Conservation (phyloP, 371 early-diverging fungal genomes). For the Apophysomyces elegans region DNA sequence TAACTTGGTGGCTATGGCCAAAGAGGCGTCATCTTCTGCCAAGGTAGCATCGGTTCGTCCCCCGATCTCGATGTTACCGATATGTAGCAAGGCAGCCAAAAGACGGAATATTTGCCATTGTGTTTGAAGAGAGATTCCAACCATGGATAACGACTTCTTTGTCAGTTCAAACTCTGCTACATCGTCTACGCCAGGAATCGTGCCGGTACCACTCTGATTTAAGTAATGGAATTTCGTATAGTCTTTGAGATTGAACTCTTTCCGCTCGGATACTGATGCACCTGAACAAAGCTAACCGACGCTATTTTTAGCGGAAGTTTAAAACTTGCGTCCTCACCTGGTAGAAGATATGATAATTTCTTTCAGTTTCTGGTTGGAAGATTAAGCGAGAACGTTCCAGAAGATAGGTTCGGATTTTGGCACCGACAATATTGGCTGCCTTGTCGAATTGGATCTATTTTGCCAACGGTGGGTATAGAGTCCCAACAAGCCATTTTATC, state of each 20-base stretch:
- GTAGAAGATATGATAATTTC: constrained; percentile 99
- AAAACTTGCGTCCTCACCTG: constrained; percentile 49
- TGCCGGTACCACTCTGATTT: constrained; percentile 83
- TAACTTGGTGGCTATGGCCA: constrained; percentile 67
- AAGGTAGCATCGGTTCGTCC: constrained; percentile 71
- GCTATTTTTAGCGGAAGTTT: neutral
- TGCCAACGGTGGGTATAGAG: neutral
- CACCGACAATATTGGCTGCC: constrained; percentile 88
- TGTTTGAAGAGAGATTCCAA: constrained; percentile 83
- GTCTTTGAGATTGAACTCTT: constrained; percentile 74
- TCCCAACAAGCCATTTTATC: neutral
- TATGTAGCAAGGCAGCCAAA: constrained; percentile 88
- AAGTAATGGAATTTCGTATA: constrained; percentile 87
- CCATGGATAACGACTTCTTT: constrained; percentile 80
- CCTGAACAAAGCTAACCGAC: constrained; percentile 80
- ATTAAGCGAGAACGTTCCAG: constrained; percentile 98
- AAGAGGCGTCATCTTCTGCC: constrained; percentile 72
- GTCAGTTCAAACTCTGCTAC: constrained; percentile 89
- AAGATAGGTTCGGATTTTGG: constrained; percentile 96
- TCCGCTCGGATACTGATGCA: constrained; percentile 80
- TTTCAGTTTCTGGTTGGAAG: constrained; percentile 90
- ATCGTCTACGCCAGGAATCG: constrained; percentile 89
- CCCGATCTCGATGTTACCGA: constrained; percentile 91
- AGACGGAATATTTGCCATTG: constrained; percentile 92
- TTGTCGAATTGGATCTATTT: constrained; percentile 80